These are phyloP conservation scores for Arabis hirsuta DNA, from an alignment of 345 rosid species.

Conservation along the genomic window DNA sequence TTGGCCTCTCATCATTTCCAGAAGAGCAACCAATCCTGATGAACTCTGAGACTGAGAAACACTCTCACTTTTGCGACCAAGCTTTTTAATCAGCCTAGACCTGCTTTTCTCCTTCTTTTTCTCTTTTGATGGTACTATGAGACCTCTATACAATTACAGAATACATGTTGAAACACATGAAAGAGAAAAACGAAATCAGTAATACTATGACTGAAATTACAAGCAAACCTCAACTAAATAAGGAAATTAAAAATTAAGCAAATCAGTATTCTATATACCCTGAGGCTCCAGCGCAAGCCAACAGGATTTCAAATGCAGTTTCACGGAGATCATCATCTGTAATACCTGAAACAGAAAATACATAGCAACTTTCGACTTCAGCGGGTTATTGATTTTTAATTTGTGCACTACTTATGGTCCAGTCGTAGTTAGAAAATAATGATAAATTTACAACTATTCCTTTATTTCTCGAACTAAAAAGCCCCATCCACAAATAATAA, in stretches of 20 bases:
- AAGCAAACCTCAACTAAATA: conserved; percentile 13
- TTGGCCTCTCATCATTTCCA: conserved; percentile 91
- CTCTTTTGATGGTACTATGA: conserved; percentile 89
- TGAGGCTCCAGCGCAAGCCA: conserved; percentile 97
- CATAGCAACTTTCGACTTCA: conserved; percentile 14
- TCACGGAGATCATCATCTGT: conserved; percentile 94
- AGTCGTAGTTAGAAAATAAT: conserved; percentile 11
- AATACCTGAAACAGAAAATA: conserved; percentile 57
- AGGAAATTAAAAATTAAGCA: conserved; percentile 28
- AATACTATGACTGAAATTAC: not conserved
- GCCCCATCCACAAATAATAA: conserved; percentile 9
- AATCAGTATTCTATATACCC: conserved; percentile 60
- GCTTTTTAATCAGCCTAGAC: conserved; percentile 91
- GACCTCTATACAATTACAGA: conserved; percentile 59
- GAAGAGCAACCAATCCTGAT: conserved; percentile 76
- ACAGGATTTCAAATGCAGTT: conserved; percentile 88
- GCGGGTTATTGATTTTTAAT: not conserved
- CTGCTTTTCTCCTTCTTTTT: conserved; percentile 78
- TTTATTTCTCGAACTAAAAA: conserved; percentile 7
- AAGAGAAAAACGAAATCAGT: conserved; percentile 8
- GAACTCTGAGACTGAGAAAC: conserved; percentile 64
- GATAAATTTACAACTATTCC: not conserved
- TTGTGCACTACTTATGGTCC: conserved; percentile 11
- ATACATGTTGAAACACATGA: conserved; percentile 30
- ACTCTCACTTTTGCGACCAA: conserved; percentile 78